Conservation (phyloP, 2,329 filamentous ascomycete species). For the Dothiorella sarmentorum region DNA sequence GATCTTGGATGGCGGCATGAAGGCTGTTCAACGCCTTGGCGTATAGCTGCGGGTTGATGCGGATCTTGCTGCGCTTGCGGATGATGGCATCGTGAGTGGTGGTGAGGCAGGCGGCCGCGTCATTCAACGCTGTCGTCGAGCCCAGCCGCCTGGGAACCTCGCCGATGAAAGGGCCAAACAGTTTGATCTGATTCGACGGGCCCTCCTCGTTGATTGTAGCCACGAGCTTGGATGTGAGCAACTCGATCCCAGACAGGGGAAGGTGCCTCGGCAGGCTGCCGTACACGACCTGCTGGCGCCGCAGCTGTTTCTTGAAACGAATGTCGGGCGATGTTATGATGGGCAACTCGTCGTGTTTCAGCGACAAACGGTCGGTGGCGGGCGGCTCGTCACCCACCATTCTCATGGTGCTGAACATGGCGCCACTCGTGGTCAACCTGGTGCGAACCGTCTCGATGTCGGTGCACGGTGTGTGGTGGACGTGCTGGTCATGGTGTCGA, state of each 20-base stretch:
- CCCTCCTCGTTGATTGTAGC: constrained; percentile 1
- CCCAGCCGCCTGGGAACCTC: constrained; percentile 7
- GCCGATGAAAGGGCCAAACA: constrained; percentile 15
- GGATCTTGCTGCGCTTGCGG: neutral
- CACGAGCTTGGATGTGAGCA: constrained; percentile 2
- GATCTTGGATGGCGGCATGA: neutral
- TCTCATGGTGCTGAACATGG: constrained; percentile 11
- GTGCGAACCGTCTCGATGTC: constrained; percentile 10
- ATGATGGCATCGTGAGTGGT: constrained; percentile 7
- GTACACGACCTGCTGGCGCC: neutral
- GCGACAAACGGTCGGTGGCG: neutral
- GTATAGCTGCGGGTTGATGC: constrained; percentile 12
- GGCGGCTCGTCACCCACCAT: constrained; percentile 6
- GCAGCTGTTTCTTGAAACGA: neutral
- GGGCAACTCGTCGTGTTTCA: no score
- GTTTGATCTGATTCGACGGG: constrained; percentile 4
- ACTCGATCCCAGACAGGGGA: neutral
- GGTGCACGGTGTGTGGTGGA: constrained; percentile 5
- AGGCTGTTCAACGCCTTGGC: constrained; percentile 13
- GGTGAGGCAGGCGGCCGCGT: constrained; percentile 1
- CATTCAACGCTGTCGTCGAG: neutral
- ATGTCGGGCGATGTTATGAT: neutral
- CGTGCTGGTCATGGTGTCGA: neutral
- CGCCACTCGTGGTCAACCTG: neutral
- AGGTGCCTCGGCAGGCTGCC: neutral